Percentiles rank a stretch among this genome's conserved stretches.
phyloP scores from a whole-genome alignment of 306 rosid species.

The Casuarina cunninghamiana region DNA sequence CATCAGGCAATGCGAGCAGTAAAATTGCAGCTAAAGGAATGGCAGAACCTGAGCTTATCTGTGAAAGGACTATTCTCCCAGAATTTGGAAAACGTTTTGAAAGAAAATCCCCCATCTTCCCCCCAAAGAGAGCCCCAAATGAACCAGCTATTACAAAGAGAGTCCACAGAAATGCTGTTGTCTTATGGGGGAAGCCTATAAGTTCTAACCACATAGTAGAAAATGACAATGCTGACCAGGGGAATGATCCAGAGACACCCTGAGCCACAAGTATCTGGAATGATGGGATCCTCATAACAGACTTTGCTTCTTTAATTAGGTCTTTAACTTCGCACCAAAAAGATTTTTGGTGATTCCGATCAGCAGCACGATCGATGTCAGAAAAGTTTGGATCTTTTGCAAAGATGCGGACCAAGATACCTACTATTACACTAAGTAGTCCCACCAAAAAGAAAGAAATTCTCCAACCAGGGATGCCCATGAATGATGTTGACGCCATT shows the following conservation, averaged over 20 bases:
- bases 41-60: slow-evolving; percentile 74
- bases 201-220: slow-evolving; percentile 88
- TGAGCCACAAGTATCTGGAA: slow-evolving; percentile 91
- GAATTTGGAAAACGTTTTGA: slow-evolving; percentile 61
- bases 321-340: slow-evolving; percentile 50
- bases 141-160: slow-evolving; percentile 54
- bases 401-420: slow-evolving; percentile 53
- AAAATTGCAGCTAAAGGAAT: slow-evolving; percentile 76
- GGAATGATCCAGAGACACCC: slow-evolving; percentile 88
- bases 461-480: slow-evolving; percentile 95
- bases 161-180: slow-evolving; percentile 68
- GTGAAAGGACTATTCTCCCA: slow-evolving; percentile 72
- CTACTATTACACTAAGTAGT: slow-evolving; percentile 66
- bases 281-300: slow-evolving; percentile 65
- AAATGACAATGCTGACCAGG: slow-evolving; percentile 78
- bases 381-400: slow-evolving; percentile 70
- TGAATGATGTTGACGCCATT: slow-evolving; percentile 59
- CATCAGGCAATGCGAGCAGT: slow-evolving; percentile 63
- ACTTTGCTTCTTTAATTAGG: slow-evolving; percentile 57
- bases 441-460: slow-evolving; percentile 76
- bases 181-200: slow-evolving; percentile 74
- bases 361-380: slow-evolving; percentile 20
- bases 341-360: slow-evolving; percentile 28
- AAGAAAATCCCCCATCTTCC: slow-evolving; percentile 70
- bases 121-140: slow-evolving; percentile 82